A percentile compares a stretch with the other conserved stretches of the same genome.
These are phyloP conservation scores for Solanum aculeatissimum DNA, from an alignment of 305 asterid species.

Conservation along the genomic window DNA sequence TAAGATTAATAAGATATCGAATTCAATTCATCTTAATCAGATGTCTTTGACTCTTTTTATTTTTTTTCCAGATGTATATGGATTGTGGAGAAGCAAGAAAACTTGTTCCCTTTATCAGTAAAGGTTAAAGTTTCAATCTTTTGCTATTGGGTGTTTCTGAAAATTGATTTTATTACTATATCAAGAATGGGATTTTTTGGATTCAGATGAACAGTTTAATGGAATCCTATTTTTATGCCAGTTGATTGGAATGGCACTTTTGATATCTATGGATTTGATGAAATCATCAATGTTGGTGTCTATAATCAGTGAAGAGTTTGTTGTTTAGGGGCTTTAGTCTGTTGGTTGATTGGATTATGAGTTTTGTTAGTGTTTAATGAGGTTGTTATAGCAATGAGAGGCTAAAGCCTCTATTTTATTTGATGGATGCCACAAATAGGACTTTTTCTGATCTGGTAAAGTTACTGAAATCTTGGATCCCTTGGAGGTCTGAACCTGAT, in stretches of 20 bases:
- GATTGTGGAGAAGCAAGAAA: background rate
- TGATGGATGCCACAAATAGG: slow-evolving; percentile 31
- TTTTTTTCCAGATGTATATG: background rate
- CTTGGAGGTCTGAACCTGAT: slow-evolving; percentile 70
- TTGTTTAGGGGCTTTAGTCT: background rate
- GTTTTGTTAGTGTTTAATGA: background rate
- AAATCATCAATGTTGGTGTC: background rate
- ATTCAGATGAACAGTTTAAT: background rate
- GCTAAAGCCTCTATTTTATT: slow-evolving; percentile 22
- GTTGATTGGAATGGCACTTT: background rate
- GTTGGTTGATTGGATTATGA: background rate
- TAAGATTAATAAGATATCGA: background rate
- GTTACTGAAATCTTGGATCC: slow-evolving; percentile 64
- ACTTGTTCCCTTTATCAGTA: background rate
- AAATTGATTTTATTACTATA: background rate
- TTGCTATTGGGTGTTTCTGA: background rate
- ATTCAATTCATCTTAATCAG: background rate
- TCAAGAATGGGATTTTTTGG: background rate
- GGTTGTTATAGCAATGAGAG: slow-evolving; percentile 32
- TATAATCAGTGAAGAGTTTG: background rate
- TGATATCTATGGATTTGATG: background rate
- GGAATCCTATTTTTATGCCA: background rate
- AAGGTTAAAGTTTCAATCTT: background rate
- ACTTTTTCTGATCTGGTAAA: slow-evolving; percentile 51
- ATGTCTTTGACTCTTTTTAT: background rate